Base-by-base conservation (phyloP, 176 grass and related monocot species). In the Triticum aestivum region DNA sequence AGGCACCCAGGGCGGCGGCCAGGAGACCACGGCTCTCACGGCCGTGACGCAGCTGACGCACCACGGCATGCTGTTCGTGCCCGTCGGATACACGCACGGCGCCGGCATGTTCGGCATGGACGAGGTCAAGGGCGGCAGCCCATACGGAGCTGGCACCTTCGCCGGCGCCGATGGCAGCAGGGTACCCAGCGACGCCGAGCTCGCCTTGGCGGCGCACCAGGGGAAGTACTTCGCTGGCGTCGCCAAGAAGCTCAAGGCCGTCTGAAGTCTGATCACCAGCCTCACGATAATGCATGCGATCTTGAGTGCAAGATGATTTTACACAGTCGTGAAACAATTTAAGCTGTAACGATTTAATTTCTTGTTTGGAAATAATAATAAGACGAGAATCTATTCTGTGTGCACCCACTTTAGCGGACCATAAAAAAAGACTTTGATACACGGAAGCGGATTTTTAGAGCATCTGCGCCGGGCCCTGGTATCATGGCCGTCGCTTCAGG, bases 1-100 rank as follows among this genome's bases (percentile, higher is more conserved):
- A 3, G 94, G 94, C 45, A 95, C 94, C 12, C 94, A 95, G 85
- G 94, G 94, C 35, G 94, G 94, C n/a, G 94, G 91, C 24, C 94
- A 95, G 83, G 94, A 95, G 84, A 93, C 94, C 65, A 95, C 94
- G 5, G 49, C 88, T 80, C 88, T 92, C 18, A 89, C 87, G 5
- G 91, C 87, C 0, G 66, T 92, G 35, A 89, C 91, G 33, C 91
- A 87, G 58, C 78, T 92, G 11, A 65, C 81, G 20, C 91, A 93
- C 82, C 88, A 93, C 32, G 91, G 91, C 58, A 93, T 93, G 88
- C 13, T 93, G 20, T 93, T 88, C 80, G 91, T 93, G 14, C 88
- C 91, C 10, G 51, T 90, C 0, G 88, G 91, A 0, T 90, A 86
- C 51, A 84, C 63, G n/a, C 85, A 85, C 1, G 88, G 91, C 23